A percentile compares a stretch with the other conserved stretches of the same genome.
These are phyloP conservation scores for Maudiozyma saulgeensis DNA, from an alignment of 805 yeast species.

Conservation along the genomic window DNA sequence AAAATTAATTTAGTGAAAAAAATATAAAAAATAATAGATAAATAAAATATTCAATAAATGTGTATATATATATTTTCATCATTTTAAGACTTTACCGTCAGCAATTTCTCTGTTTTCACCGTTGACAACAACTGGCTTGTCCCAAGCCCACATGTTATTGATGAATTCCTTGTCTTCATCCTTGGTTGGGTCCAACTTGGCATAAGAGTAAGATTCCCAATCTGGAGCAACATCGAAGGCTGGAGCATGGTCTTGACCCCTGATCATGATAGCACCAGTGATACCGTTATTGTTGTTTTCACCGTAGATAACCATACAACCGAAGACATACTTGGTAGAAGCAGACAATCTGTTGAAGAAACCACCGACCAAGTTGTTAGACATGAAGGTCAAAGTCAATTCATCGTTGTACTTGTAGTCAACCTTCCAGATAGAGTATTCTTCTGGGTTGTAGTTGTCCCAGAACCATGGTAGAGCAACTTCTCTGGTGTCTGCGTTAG, in stretches of 20 bases:
- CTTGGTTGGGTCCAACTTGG: slow-evolving; percentile 70
- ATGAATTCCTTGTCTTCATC: slow-evolving; percentile 71
- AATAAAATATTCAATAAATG: too few species aligned
- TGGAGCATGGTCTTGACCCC: slow-evolving; percentile 86
- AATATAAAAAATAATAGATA: too few species aligned
- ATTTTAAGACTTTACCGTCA: slow-evolving; percentile 97
- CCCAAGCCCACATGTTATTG: slow-evolving; percentile 97
- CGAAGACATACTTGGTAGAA: slow-evolving; percentile 90
- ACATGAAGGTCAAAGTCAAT: slow-evolving; percentile 93
- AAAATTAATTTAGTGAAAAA: too few species aligned
- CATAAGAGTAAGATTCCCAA: slow-evolving; percentile 88
- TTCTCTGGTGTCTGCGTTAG: slow-evolving; percentile 94
- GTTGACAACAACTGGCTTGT: slow-evolving; percentile 72
- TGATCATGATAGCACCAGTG: slow-evolving; percentile 85
- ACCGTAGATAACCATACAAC: slow-evolving; percentile 90
- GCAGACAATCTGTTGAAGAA: slow-evolving; percentile 91
- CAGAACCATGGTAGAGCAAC: slow-evolving; percentile 97
- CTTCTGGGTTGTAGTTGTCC: slow-evolving; percentile 84
- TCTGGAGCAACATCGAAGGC: slow-evolving; percentile 99
- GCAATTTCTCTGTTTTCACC: slow-evolving; percentile 83
- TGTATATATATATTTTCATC: slow-evolving; percentile 12
- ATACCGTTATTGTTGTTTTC: slow-evolving; percentile 98
- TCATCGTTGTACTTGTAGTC: slow-evolving; percentile 97
- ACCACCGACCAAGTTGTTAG: slow-evolving; percentile 96
- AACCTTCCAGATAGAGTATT: slow-evolving; percentile 92